Evolutionary conservation across 2,329 filamentous ascomycete genomes (phyloP).

Genomic region (Coniochaeta sp.): DNA sequence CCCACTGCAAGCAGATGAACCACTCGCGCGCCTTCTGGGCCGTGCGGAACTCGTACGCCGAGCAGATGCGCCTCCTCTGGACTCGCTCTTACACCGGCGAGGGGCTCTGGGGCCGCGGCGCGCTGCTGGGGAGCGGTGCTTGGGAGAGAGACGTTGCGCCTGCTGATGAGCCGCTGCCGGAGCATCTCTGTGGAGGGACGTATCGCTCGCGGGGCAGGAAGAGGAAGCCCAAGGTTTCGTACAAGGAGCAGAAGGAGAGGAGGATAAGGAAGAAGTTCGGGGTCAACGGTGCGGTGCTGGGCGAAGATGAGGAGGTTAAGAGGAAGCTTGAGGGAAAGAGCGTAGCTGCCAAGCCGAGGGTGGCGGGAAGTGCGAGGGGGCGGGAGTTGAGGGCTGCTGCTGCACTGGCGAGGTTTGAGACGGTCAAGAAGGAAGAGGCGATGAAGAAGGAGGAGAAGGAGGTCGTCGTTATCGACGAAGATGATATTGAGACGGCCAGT

Average conservation of each 20-base stretch:
- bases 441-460: constrained; percentile 17
- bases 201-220: constrained; percentile 55
- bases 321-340: constrained; percentile 60
- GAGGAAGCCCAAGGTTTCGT: constrained; percentile 47
- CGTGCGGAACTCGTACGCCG: constrained; percentile 65
- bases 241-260: constrained; percentile 65
- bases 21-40: constrained; percentile 76
- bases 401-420: constrained; percentile 64
- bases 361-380: constrained; percentile 67
- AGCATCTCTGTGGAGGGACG: constrained; percentile 76
- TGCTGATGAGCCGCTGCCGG: constrained; percentile 50
- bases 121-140: constrained; percentile 51
- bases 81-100: constrained; percentile 65
- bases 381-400: constrained; percentile 70
- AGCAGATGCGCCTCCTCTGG: constrained; percentile 66
- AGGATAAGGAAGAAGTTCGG: constrained; percentile 73
- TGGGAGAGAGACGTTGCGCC: constrained; percentile 46
- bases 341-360: constrained; percentile 58
- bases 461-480: constrained; percentile 25
- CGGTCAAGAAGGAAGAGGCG: constrained; percentile 43
- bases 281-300: constrained; percentile 57
- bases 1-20: constrained; percentile 89
- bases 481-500: constrained; percentile 27
- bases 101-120: constrained; percentile 73
- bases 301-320: constrained; percentile 60